Evolutionary conservation across 495 filamentous ascomycete species (phyloP).

Genomic region (Lasiosphaeriaceae sp.): DNA sequence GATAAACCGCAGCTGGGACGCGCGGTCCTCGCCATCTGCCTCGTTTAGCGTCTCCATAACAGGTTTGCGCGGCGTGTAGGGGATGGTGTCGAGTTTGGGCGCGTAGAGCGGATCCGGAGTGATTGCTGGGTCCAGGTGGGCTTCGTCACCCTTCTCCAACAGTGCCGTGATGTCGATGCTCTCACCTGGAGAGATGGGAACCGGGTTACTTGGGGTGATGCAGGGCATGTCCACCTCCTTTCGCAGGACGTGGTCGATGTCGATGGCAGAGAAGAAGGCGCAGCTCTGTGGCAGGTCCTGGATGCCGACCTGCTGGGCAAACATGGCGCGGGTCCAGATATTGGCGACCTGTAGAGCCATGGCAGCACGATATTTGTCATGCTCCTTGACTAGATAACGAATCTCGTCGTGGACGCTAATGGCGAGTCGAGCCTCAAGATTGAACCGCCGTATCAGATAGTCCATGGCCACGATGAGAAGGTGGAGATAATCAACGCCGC

Average conservation of each 20-base stretch:
- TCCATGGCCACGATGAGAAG: slow-evolving; percentile 94
- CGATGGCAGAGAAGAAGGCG: slow-evolving; percentile 92
- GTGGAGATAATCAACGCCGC: slow-evolving; percentile 95
- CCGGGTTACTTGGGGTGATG: slow-evolving; percentile 79
- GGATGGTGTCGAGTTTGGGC: slow-evolving; percentile 53
- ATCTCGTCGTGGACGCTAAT: slow-evolving; percentile 99
- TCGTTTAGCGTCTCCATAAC: slow-evolving; percentile 69
- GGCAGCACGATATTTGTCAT: slow-evolving; percentile 82
- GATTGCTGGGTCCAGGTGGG: slow-evolving; percentile 62
- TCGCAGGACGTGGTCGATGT: slow-evolving; percentile 87
- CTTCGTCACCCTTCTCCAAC: slow-evolving; percentile 57
- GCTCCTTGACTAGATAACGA: slow-evolving; percentile 79
- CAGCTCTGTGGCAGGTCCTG: slow-evolving; percentile 89
- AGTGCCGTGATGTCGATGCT: slow-evolving; percentile 74
- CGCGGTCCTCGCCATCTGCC: slow-evolving; percentile 23
- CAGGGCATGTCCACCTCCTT: slow-evolving; percentile 99
- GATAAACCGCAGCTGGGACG: slow-evolving; percentile 59
- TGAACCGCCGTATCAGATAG: slow-evolving; percentile 82
- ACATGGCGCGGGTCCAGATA: slow-evolving; percentile 95
- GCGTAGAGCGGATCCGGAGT: slow-evolving; percentile 40
- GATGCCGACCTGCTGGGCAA: slow-evolving; percentile 93
- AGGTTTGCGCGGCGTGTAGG: slow-evolving; percentile 66
- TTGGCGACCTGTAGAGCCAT: slow-evolving; percentile 94
- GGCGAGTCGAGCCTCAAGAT: slow-evolving; percentile 75
- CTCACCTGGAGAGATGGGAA: slow-evolving; percentile 79